Evolutionary conservation across 2,329 filamentous ascomycete genomes (phyloP).

Genomic region (Mycosphaerella arachidis): DNA sequence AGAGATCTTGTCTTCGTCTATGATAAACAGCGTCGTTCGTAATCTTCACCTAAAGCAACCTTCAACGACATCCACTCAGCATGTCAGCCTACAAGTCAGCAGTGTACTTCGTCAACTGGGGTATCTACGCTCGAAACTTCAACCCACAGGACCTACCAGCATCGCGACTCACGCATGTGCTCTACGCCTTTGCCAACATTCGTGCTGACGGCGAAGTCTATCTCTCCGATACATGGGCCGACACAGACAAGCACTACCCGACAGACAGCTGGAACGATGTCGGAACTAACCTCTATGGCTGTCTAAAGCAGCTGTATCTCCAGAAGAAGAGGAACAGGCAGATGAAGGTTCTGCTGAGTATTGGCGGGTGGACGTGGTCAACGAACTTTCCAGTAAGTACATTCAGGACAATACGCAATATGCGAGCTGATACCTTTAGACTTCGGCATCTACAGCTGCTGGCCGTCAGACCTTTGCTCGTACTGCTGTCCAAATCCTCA

Average conservation of each 20-base stretch:
- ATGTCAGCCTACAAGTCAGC: background rate
- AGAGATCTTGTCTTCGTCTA: background rate
- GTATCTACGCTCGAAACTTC: slow-evolving; percentile 53
- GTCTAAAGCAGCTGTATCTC: slow-evolving; percentile 69
- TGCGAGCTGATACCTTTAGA: background rate
- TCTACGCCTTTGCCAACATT: slow-evolving; percentile 92
- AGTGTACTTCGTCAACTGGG: background rate
- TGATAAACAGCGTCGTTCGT: background rate
- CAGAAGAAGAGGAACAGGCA: slow-evolving; percentile 72
- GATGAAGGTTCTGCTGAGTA: slow-evolving; percentile 74
- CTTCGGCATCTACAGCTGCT: slow-evolving; percentile 58
- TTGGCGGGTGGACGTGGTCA: slow-evolving; percentile 78
- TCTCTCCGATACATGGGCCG: slow-evolving; percentile 65
- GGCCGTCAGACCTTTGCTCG: slow-evolving; percentile 64
- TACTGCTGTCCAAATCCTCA: slow-evolving; percentile 68
- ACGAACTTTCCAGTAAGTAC: slow-evolving; percentile 61
- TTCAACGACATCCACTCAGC: background rate
- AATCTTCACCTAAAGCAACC: background rate
- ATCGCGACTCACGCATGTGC: slow-evolving; percentile 77
- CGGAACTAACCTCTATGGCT: slow-evolving; percentile 71
- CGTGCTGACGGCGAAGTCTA: slow-evolving; percentile 74
- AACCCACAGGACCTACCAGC: slow-evolving; percentile 75
- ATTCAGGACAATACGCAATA: background rate
- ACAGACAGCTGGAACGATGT: slow-evolving; percentile 60
- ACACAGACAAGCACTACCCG: slow-evolving; percentile 64